phyloP scores from a whole-genome alignment of 2,329 filamentous ascomycete species.

The Pseudocercospora cruenta region DNA sequence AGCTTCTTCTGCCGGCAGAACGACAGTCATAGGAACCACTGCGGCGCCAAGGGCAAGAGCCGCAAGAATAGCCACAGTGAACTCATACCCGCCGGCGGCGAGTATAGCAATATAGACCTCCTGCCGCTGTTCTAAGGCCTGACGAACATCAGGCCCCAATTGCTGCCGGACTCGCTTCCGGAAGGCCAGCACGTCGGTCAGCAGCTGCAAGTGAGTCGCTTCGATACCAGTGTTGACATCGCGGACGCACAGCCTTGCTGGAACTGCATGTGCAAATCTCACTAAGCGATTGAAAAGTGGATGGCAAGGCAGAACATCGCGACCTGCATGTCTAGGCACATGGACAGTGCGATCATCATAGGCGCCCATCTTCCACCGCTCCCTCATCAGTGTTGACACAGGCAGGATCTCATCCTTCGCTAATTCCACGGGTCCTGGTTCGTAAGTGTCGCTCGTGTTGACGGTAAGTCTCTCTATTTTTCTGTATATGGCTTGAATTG shows the following conservation, averaged over 20 bases:
- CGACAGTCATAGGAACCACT: slow-evolving; percentile 50
- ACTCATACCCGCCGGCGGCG: slow-evolving; percentile 53
- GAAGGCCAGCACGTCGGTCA: slow-evolving; percentile 51
- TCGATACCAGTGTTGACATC: slow-evolving; percentile 44
- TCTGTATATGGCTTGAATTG: slow-evolving; percentile 24
- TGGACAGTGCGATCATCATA: slow-evolving; percentile 34
- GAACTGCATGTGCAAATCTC: slow-evolving; percentile 43
- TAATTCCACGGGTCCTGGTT: slow-evolving; percentile 13
- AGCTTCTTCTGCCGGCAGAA: slow-evolving; percentile 48
- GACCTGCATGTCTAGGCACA: slow-evolving; percentile 21
- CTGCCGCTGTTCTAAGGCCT: slow-evolving; percentile 39
- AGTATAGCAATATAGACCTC: slow-evolving; percentile 52
- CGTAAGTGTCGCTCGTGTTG: slow-evolving; percentile 25
- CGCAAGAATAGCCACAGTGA: slow-evolving; percentile 52
- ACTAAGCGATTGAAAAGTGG: slow-evolving; percentile 47
- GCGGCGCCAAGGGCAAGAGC: slow-evolving; percentile 53
- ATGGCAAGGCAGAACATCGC: slow-evolving; percentile 37
- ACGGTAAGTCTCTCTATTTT: slow-evolving; percentile 22
- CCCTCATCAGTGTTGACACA: slow-evolving; percentile 19
- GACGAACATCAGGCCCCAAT: slow-evolving; percentile 35
- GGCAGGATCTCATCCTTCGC: slow-evolving; percentile 20
- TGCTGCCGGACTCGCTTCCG: slow-evolving; percentile 42
- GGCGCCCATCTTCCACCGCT: slow-evolving; percentile 25
- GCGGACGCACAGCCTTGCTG: slow-evolving; percentile 44
- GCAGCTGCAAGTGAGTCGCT: slow-evolving; percentile 47